A percentile compares a stretch with the other conserved stretches of the same genome.
These are phyloP conservation scores for Annulohypoxylon moriforme DNA, from an alignment of 495 filamentous ascomycete species.

Conservation along the genomic window DNA sequence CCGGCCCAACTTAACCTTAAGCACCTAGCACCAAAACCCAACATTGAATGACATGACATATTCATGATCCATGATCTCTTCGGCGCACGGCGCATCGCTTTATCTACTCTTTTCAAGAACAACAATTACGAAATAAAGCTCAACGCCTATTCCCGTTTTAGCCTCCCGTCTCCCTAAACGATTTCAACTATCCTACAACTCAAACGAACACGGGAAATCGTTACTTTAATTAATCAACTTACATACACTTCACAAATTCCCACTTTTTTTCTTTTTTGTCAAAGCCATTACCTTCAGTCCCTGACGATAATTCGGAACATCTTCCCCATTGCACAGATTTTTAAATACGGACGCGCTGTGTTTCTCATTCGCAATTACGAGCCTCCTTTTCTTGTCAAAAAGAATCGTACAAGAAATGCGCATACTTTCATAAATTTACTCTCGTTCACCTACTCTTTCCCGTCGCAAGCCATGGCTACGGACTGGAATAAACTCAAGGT, in stretches of 20 bases:
- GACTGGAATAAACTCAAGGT: slow-evolving; percentile 70
- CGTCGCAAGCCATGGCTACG: slow-evolving; percentile 57
- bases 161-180: neutral
- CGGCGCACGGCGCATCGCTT: slow-evolving; percentile 2
- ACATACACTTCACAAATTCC: neutral
- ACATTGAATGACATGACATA: slow-evolving; percentile 27
- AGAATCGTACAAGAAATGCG: slow-evolving; percentile 24
- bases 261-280: neutral
- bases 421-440: slow-evolving; percentile 18
- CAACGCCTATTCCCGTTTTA: neutral
- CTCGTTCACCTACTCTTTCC: neutral
- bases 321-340: neutral
- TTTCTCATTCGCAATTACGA: neutral
- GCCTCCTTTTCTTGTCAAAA: neutral
- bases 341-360: neutral
- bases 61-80: slow-evolving; percentile 10
- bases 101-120: neutral
- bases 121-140: neutral
- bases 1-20: slow-evolving; percentile 38
- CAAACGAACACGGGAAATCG: neutral
- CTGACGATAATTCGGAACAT: neutral
- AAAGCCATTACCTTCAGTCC: neutral
- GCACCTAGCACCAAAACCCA: slow-evolving; percentile 35
- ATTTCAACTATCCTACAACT: neutral
- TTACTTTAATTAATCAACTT: neutral